These are phyloP conservation scores for Geranium rotundifolium DNA, from an alignment of 345 rosid species.

Conservation along the genomic window DNA sequence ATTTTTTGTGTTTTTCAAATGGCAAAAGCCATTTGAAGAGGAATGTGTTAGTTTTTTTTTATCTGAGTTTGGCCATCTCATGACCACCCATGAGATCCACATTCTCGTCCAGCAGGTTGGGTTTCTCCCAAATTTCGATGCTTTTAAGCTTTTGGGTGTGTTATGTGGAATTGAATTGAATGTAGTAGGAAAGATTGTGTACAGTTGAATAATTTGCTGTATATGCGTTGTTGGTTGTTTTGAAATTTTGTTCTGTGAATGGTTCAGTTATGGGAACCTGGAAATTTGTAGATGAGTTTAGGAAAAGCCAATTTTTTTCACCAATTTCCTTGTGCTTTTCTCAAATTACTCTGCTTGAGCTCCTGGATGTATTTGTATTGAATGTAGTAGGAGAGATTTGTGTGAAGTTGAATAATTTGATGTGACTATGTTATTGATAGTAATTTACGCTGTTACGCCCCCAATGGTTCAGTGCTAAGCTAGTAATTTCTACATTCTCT, in stretches of 20 bases:
- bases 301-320: no score
- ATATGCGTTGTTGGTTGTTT: no score
- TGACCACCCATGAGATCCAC: background rate
- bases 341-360: background rate
- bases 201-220: no score
- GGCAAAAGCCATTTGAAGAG: background rate
- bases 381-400: background rate
- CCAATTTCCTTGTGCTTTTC: no score
- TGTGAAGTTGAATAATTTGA: no score
- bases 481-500: no score
- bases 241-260: no score
- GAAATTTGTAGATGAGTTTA: no score
- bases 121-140: background rate
- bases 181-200: background rate
- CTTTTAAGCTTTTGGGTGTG: background rate
- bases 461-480: constrained; percentile 6
- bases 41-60: constrained; percentile 2
- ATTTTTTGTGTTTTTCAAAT: no score
- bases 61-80: background rate
- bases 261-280: no score
- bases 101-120: constrained; percentile 89
- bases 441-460: no score
- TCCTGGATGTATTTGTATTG: background rate
- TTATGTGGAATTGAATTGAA: background rate
- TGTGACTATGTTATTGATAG: background rate